Conservation (phyloP, 2,329 filamentous ascomycete genomes). For the Orbilia ellipsospora region DNA sequence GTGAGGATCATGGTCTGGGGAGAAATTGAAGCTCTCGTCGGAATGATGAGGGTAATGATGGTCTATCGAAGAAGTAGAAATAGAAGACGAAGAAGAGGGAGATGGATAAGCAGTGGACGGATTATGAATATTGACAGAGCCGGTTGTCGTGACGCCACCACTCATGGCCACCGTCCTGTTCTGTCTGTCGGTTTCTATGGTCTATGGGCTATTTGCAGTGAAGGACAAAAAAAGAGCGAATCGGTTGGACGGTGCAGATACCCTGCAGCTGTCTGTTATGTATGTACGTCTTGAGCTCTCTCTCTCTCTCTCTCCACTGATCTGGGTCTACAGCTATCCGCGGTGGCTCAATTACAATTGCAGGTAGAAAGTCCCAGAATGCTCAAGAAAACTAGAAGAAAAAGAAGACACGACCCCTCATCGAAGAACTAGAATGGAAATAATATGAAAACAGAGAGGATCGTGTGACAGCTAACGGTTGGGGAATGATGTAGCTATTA, state of each 20-base stretch:
- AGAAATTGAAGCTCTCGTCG: slow-evolving; percentile 62
- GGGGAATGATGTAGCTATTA: slow-evolving; percentile 1
- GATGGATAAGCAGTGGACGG: slow-evolving; percentile 11
- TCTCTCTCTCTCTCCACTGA: too few relatives aligned
- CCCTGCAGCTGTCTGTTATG: slow-evolving; percentile 23
- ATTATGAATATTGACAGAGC: slow-evolving; percentile 30
- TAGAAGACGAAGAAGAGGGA: not conserved
- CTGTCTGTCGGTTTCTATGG: too few relatives aligned
- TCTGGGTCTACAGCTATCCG: too few relatives aligned
- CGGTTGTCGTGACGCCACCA: slow-evolving; percentile 24
- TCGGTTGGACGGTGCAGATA: slow-evolving; percentile 45
- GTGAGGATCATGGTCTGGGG: slow-evolving; percentile 60
- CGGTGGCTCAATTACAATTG: too few relatives aligned
- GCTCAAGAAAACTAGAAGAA: not conserved
- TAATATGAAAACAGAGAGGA: slow-evolving; percentile 3
- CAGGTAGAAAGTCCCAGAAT: slow-evolving; percentile 13
- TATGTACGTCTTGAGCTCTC: too few relatives aligned
- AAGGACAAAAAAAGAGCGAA: slow-evolving; percentile 18
- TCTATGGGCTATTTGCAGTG: too few relatives aligned
- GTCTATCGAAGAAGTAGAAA: too few relatives aligned
- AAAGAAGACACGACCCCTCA: not conserved
- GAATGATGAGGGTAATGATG: slow-evolving; percentile 11
- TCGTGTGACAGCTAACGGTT: slow-evolving; percentile 23
- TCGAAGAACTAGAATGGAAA: not conserved
- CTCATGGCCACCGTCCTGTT: slow-evolving; percentile 35